Conservation (phyloP, 1,139 yeast genomes). For the Lodderomyces metapsilosis region DNA sequence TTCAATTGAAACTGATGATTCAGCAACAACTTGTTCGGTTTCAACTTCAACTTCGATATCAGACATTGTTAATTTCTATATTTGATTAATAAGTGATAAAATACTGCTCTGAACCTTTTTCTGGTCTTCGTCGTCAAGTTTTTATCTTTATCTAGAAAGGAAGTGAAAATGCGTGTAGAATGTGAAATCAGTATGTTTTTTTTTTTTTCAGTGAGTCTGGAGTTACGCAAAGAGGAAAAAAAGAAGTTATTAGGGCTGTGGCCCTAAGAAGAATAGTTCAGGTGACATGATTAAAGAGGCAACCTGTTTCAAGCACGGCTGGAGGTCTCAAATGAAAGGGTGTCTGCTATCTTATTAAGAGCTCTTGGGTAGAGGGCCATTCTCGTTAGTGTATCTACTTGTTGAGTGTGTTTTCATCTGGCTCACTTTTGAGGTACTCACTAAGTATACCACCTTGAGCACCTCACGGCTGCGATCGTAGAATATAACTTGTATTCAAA, state of each 20-base stretch:
- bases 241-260: background rate
- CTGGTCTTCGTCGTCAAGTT: conserved; percentile 3
- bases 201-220: background rate
- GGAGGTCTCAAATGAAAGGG: too few species aligned
- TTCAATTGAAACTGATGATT: conserved; percentile 92
- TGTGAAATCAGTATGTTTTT: background rate
- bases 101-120: conserved; percentile 3
- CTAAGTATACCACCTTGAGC: too few species aligned
- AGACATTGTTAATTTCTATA: conserved; percentile 49
- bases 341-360: too few species aligned
- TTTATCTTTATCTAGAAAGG: background rate
- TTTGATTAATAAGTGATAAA: background rate
- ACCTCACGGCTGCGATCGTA: too few species aligned
- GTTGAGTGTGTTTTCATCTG: too few species aligned
- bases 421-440: too few species aligned
- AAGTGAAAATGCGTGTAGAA: background rate
- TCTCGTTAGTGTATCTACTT: too few species aligned
- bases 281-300: background rate
- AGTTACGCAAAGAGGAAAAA: background rate
- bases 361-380: too few species aligned
- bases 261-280: background rate
- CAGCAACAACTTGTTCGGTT: conserved; percentile 83
- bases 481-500: too few species aligned
- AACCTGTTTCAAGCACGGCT: too few species aligned
- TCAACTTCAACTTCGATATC: conserved; percentile 85